Base-by-base conservation (phyloP, 176 grass and related monocot genomes). In the Carex myosuroides region DNA sequence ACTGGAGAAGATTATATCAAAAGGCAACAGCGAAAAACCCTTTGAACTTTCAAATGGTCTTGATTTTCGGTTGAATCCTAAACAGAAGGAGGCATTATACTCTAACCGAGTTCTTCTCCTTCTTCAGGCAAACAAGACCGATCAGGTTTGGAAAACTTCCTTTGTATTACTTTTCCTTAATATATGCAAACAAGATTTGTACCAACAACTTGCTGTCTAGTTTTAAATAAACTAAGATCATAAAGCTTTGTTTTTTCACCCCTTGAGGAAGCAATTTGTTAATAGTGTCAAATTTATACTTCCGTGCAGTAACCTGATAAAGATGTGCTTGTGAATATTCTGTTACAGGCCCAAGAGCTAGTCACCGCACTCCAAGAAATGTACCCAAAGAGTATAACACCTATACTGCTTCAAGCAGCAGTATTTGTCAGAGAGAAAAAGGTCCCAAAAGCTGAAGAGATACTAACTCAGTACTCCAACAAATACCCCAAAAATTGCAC, bases 401-500 rank as follows among this genome's bases (percentile, higher is more conserved):
- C 92, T 67, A 79, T 91, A 85, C 81, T 98, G 30, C 92, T 98
- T 82, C 95, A 93, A 89, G 84, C 92, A 14, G 91, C 92, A 37
- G 86, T 90, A 60, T 85, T 91, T 76, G 91, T 94, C 52, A 90
- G 86, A 84, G 95, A 98, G 75, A 98, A 98, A 58, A 91, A 94
- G 62, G 69, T 94, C 1, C 85, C 88, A 64, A 98, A 91, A 90
- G 92, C 87, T 3, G 91, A 94, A 86, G 95, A 98, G 82, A 79
- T 98, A 64, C 92, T 98, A 60, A 85, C 85, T 26, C 82, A 72
- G 29, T 91, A 90, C 22, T 84, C 89, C 57, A 84, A 91, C n/a
- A 98, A 90, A 62, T 76, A 87, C 84, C 89, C 91, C 67, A 86
- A 90, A 71, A 91, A 94, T 82, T 93, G 83, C 55, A 87, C 81